Conservation (phyloP, 768 basidiomycete species). For the Mycena chlorophos region DNA sequence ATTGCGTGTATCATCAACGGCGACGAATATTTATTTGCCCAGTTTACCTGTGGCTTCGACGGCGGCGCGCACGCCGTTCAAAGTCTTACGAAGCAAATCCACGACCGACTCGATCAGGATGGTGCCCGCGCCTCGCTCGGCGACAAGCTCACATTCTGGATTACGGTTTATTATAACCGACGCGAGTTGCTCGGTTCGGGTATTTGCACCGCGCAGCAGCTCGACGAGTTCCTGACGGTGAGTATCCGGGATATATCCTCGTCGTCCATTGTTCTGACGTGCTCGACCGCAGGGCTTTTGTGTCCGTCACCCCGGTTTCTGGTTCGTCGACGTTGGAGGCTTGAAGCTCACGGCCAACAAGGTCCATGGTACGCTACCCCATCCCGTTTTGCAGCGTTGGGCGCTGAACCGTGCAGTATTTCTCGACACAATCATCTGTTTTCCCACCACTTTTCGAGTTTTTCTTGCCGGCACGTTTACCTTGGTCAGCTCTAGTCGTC, state of each 20-base stretch:
- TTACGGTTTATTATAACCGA: slow-evolving; percentile 71
- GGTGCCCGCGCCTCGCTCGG: slow-evolving; percentile 42
- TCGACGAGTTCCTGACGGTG: slow-evolving; percentile 65
- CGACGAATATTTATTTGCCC: slow-evolving; percentile 66
- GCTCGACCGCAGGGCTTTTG: slow-evolving; percentile 55
- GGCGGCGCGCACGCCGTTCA: slow-evolving; percentile 68
- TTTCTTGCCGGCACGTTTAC: slow-evolving; percentile 58
- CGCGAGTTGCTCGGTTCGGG: slow-evolving; percentile 50
- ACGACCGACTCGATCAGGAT: slow-evolving; percentile 64
- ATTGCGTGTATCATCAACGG: slow-evolving; percentile 77
- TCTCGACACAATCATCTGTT: slow-evolving; percentile 65
- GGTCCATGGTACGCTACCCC: slow-evolving; percentile 56
- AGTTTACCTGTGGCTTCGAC: slow-evolving; percentile 61
- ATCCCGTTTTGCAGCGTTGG: background rate
- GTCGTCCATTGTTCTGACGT: background rate
- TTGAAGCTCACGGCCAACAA: slow-evolving; percentile 66
- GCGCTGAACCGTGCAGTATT: slow-evolving; percentile 52
- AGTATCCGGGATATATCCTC: slow-evolving; percentile 8
- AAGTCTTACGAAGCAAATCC: slow-evolving; percentile 65
- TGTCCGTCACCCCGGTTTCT: slow-evolving; percentile 71
- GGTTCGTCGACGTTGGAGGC: slow-evolving; percentile 66
- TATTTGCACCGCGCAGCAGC: slow-evolving; percentile 64
- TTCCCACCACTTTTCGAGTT: slow-evolving; percentile 72
- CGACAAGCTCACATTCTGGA: slow-evolving; percentile 66
- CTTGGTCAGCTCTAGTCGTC: slow-evolving; percentile 6